phyloP scores from a whole-genome alignment of 306 rosid genomes.

The Canavalia gladiata region DNA sequence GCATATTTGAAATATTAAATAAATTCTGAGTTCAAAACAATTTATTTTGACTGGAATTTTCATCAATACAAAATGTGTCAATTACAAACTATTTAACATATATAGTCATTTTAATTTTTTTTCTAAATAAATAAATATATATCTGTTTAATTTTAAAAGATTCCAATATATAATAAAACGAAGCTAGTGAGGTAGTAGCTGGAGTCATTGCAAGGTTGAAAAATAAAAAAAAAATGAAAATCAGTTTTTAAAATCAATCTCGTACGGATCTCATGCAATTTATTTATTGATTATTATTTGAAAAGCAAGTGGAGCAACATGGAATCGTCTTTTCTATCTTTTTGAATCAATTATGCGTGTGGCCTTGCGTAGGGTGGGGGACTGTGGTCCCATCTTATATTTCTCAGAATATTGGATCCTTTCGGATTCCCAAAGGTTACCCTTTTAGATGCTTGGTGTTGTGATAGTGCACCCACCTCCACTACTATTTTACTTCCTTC shows the following conservation, averaged over 20 bases:
- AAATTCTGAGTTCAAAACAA: neutral
- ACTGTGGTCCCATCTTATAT: constrained; percentile 8
- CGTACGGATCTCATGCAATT: neutral
- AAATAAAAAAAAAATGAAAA: neutral
- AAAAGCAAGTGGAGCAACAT: constrained; percentile 4
- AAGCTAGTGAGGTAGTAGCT: neutral
- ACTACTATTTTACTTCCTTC: neutral
- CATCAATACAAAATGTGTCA: neutral
- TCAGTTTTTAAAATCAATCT: neutral
- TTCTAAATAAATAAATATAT: too few relatives aligned
- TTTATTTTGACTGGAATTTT: neutral
- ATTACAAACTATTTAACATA: neutral
- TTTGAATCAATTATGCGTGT: neutral
- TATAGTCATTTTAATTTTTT: too few relatives aligned
- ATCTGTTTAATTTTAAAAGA: neutral
- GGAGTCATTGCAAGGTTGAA: neutral
- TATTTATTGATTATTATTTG: neutral
- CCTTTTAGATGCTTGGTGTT: neutral
- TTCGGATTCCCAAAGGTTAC: constrained; percentile 42
- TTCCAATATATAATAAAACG: neutral
- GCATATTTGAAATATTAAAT: neutral
- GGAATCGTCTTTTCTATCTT: constrained; percentile 4
- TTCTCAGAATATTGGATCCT: constrained; percentile 17
- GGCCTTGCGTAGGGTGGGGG: neutral
- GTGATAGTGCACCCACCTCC: neutral